Evolutionary conservation across 2,329 filamentous ascomycete genomes (phyloP), one percentile per base, ranked within the genome.

Genomic region (Penicillium sp.): DNA sequence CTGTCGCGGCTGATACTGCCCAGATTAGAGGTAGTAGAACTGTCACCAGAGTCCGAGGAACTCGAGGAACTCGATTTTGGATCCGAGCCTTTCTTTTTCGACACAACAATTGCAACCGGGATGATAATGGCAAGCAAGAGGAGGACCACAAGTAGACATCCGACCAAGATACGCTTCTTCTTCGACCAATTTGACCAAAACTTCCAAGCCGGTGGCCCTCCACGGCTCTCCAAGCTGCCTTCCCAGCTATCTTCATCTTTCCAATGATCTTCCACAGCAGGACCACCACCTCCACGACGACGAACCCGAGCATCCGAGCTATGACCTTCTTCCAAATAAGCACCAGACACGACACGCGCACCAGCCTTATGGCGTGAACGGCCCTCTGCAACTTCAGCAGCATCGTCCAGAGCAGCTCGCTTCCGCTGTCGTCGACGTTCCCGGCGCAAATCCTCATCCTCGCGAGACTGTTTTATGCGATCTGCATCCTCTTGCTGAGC

Each of bases 321-420:
- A 38, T 73, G 79, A 0, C 88, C 88, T 70, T 91, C 88, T 68
- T 91, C 89, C 64, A 89, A 77, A 19, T 88, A 75, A 0, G 86
- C 86, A 21, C 88, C 88, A 61, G 88, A 91, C 21, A 89, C 86
- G n/a, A 89, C 79, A 60, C 89, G 78, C 56, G 81, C 81, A 68
- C 85, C 84, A 62, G 81, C 82, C 42, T 73, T 73, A 49, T 76
- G 78, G 41, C 75, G 71, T 12, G 76, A 71, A 44, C 69, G 66
- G 33, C 74, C 64, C n/a, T 67, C 65, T 25, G 58, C 31, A 56
- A 71, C 5, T 49, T 64, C 35, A 42, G 35, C 66, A 47, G 64
- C 64, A 25, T 43, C 62, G 19, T 50, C 61, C 21, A 73, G 36
- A 19, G 66, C 64, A 12, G 69, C 63, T 47, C 58, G 61, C 60